These are phyloP conservation scores for Boletus sp. DNA, from an alignment of 768 basidiomycete genomes.

Conservation along the genomic window DNA sequence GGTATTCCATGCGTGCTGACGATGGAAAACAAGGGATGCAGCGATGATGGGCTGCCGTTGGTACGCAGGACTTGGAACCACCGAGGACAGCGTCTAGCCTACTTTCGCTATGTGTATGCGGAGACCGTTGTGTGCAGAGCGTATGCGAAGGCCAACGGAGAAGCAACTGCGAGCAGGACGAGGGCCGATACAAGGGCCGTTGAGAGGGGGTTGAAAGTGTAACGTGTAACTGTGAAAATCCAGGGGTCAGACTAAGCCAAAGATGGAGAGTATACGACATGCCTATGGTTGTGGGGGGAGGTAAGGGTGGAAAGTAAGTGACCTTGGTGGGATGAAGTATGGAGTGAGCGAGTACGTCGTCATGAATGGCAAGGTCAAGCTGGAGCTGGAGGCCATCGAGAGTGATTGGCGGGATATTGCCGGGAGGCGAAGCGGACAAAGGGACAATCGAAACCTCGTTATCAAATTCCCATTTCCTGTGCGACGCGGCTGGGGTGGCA, in stretches of 20 bases:
- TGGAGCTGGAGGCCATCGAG: slow-evolving; percentile 22
- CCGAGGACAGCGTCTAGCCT: neutral
- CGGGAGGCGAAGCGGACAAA: slow-evolving; percentile 2
- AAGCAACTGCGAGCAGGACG: slow-evolving; percentile 14
- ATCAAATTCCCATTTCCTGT: slow-evolving; percentile 29
- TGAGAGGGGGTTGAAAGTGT: slow-evolving; percentile 9
- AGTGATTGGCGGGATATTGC: slow-evolving; percentile 3
- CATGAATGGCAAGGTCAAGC: slow-evolving; percentile 27
- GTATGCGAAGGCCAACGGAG: slow-evolving; percentile 17
- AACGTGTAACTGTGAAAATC: slow-evolving; percentile 6
- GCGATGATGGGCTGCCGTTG: neutral
- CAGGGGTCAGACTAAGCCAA: neutral
- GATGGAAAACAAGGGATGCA: neutral
- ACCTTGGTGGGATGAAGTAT: slow-evolving; percentile 25
- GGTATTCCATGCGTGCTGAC: too few relatives aligned
- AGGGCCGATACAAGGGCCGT: slow-evolving; percentile 14
- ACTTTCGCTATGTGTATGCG: neutral
- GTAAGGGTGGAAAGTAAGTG: slow-evolving; percentile 23
- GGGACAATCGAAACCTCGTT: slow-evolving; percentile 25
- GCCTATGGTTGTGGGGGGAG: slow-evolving; percentile 11
- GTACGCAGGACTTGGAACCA: neutral
- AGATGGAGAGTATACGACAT: slow-evolving; percentile 4
- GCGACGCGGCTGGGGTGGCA: slow-evolving; percentile 9
- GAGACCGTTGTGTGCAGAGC: slow-evolving; percentile 11
- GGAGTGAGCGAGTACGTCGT: slow-evolving; percentile 22